phyloP scores from a whole-genome alignment of 805 yeast genomes.

The Yarrowia sp. region DNA sequence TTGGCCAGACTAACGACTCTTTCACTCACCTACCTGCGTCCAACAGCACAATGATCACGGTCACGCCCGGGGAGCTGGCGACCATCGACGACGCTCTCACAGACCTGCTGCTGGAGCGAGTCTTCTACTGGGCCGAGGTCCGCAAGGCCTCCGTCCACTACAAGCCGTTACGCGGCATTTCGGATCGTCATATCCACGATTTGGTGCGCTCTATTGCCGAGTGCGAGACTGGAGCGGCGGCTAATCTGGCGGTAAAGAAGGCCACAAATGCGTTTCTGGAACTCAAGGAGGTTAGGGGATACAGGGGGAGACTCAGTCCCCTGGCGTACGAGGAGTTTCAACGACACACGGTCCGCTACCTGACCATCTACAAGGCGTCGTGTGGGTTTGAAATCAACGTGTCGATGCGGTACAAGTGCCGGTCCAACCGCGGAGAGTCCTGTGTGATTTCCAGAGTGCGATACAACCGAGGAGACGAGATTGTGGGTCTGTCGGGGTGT shows the following conservation, averaged over 20 bases:
- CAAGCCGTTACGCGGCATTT: conserved; percentile 43
- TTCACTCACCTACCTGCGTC: not conserved
- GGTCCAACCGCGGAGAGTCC: conserved; percentile 50
- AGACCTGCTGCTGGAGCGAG: conserved; percentile 46
- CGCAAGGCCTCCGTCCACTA: conserved; percentile 46
- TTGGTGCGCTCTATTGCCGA: conserved; percentile 38
- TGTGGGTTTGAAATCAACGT: conserved; percentile 55
- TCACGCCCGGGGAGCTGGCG: conserved; percentile 46
- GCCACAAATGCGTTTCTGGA: conserved; percentile 48
- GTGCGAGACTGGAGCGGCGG: conserved; percentile 10
- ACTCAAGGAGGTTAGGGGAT: conserved; percentile 46
- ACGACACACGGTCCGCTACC: conserved; percentile 51
- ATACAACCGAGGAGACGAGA: conserved; percentile 49
- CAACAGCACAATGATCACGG: conserved; percentile 34
- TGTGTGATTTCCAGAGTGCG: conserved; percentile 53
- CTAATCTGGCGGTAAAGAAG: conserved; percentile 34
- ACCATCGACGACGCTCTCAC: conserved; percentile 47
- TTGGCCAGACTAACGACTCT: conserved; percentile 6
- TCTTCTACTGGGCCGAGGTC: conserved; percentile 48
- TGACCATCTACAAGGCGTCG: conserved; percentile 50
- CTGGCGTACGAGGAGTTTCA: conserved; percentile 49
- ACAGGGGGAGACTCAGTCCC: conserved; percentile 45
- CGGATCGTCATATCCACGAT: conserved; percentile 40
- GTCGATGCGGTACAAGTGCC: conserved; percentile 53
- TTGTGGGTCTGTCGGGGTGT: conserved; percentile 52